Base-by-base conservation (phyloP, 192 early-diverging fungal genomes). In the Coemansia sp. region DNA sequence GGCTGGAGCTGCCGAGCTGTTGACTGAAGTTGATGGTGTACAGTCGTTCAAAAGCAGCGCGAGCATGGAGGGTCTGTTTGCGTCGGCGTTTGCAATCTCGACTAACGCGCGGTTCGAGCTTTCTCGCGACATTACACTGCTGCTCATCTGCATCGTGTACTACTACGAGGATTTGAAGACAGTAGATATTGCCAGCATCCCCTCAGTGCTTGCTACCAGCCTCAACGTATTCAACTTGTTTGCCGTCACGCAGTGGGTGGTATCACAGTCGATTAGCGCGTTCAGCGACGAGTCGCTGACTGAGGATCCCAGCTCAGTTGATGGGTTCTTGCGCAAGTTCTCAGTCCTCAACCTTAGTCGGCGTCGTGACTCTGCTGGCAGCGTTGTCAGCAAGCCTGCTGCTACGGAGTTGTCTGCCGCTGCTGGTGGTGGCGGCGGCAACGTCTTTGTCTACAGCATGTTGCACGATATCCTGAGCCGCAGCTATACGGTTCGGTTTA, bases 301-400 rank as follows among this genome's bases (percentile, higher is more conserved):
- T 10, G 76, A 73, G 29, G 55, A 58, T 29, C 67, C 55, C 15
- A 58, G 55, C 29, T 58, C 55, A 0, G 72, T 57, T 19, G 79
- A 81, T 41, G 79, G 75, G 27, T 83, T 83, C 37, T 42, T 83
- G 72, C 65, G 73, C 46, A 70, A 65, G 34, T 83, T 83, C 59
- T 77, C 80, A 14, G 80, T 83, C 58, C 75, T 83, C 50, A 83
- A 77, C 57, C 74, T 83, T 66, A 66, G 71, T 41, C 61, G 63
- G 6, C 66, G 67, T 7, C 61, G 63, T 29, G 80, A 70, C 65
- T 68, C 74, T 2, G 74, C 74, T 1, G 60, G 67, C 8, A 67
- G 76, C 61, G 23, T 44, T 2, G 34, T 39, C 17, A 58, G 59
- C 37, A 57, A 64, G 21, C 41, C 50, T 14, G 39, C 31, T 0